phyloP scores from a whole-genome alignment of 2,329 filamentous ascomycete species.

The Verticillium isaacii region DNA sequence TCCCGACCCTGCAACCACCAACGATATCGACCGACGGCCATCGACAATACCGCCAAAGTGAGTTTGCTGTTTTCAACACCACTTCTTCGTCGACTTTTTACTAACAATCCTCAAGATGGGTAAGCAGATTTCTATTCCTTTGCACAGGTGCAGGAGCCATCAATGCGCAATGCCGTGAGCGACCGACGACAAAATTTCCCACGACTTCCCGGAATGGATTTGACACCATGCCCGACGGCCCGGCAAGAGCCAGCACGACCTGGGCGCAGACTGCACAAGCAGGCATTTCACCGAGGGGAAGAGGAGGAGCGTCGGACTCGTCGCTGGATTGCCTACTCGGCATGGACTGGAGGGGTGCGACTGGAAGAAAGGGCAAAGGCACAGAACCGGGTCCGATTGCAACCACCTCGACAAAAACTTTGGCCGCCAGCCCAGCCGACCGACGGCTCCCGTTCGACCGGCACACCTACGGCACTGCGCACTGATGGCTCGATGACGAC shows the following conservation, averaged over 20 bases:
- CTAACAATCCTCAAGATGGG: constrained; percentile 52
- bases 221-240: not conserved
- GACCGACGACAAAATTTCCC: constrained; percentile 1
- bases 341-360: not conserved
- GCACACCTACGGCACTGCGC: not conserved
- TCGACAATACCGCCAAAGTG: constrained; percentile 14
- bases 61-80: constrained; percentile 5
- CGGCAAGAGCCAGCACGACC: not conserved
- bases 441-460: not conserved
- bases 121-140: constrained; percentile 37
- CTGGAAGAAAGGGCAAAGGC: not conserved
- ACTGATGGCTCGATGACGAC: not conserved
- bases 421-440: not conserved
- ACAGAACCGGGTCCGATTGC: not conserved
- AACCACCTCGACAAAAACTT: not conserved
- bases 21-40: constrained; percentile 13
- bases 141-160: not conserved
- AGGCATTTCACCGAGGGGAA: not conserved
- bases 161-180: not conserved
- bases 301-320: not conserved
- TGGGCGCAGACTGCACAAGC: not conserved
- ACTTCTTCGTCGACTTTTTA: constrained; percentile 10
- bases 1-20: constrained; percentile 10
- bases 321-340: not conserved
- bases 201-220: constrained; percentile 2